Evolutionary conservation across 805 yeast species (phyloP).

Genomic region (Lachancea thermotolerans): DNA sequence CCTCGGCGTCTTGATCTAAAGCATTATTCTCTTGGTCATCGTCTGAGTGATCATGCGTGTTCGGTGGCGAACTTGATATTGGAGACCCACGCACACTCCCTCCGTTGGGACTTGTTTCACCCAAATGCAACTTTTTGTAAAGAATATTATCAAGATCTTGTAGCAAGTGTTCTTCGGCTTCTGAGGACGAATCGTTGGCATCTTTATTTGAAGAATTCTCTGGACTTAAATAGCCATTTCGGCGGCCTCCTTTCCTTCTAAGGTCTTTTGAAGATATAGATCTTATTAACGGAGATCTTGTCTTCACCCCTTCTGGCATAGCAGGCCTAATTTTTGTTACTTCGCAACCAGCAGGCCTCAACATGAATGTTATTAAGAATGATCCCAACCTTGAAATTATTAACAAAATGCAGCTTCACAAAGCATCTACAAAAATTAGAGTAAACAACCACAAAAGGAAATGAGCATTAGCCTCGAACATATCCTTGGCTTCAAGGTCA

Average conservation of each 20-base stretch:
- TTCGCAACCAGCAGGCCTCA: neutral
- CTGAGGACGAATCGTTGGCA: constrained; percentile 1
- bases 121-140: constrained; percentile 19
- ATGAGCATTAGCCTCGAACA: constrained; percentile 28
- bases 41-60: constrained; percentile 34
- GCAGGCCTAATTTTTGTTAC: neutral
- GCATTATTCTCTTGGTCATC: constrained; percentile 2
- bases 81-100: constrained; percentile 6
- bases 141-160: constrained; percentile 23
- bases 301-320: constrained; percentile 10
- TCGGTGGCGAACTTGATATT: constrained; percentile 1
- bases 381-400: neutral
- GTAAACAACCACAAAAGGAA: neutral
- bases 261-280: constrained; percentile 12
- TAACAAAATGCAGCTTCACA: neutral
- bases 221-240: neutral
- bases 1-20: constrained; percentile 15
- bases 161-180: constrained; percentile 14
- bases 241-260: constrained; percentile 3
- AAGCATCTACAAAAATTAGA: neutral
- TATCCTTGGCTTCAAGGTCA: constrained; percentile 41
- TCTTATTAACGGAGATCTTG: constrained; percentile 8
- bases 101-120: constrained; percentile 9
- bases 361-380: neutral
- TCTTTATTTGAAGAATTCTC: constrained; percentile 2